Evolutionary conservation across 73 alveolate species (phyloP).

Genomic region (Loxodes magnus): DNA sequence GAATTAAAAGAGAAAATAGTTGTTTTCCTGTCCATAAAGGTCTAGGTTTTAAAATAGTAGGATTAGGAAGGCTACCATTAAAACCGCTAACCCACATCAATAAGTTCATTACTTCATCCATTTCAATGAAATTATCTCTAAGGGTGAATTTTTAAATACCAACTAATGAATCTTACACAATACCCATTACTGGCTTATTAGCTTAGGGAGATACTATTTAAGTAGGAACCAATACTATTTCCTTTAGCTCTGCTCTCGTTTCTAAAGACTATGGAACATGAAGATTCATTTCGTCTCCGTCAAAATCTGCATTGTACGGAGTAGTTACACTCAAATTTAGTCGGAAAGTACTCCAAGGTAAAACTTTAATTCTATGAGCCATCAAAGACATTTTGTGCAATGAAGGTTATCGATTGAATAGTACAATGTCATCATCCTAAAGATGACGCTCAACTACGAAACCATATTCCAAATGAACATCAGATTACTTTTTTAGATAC

Average conservation of each 20-base stretch:
- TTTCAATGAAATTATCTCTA: constrained; percentile 87
- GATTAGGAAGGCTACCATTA: constrained; percentile 93
- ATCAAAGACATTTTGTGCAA: constrained; percentile 99
- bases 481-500: constrained; percentile 57
- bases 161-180: constrained; percentile 95
- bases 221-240: constrained; percentile 92
- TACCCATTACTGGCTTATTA: constrained; percentile 99
- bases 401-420: constrained; percentile 99
- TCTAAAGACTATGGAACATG: constrained; percentile 97
- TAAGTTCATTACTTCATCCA: constrained; percentile 85
- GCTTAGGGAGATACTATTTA: constrained; percentile 96
- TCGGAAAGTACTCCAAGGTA: constrained; percentile 98
- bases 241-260: constrained; percentile 89
- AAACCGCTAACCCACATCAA: constrained; percentile 95
- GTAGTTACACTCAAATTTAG: constrained; percentile 97
- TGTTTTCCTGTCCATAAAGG: constrained; percentile 98
- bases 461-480: constrained; percentile 74
- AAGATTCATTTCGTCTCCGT: constrained; percentile 99
- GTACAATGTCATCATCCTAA: constrained; percentile 84
- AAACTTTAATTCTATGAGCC: constrained; percentile 98
- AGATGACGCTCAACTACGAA: constrained; percentile 97
- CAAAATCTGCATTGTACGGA: constrained; percentile 99
- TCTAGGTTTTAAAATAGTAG: constrained; percentile 95
- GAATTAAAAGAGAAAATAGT: constrained; percentile 85
- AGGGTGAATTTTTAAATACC: constrained; percentile 86